phyloP scores from a whole-genome alignment of 2,329 filamentous ascomycete genomes.

The Aspergillus pseudotamarii region DNA sequence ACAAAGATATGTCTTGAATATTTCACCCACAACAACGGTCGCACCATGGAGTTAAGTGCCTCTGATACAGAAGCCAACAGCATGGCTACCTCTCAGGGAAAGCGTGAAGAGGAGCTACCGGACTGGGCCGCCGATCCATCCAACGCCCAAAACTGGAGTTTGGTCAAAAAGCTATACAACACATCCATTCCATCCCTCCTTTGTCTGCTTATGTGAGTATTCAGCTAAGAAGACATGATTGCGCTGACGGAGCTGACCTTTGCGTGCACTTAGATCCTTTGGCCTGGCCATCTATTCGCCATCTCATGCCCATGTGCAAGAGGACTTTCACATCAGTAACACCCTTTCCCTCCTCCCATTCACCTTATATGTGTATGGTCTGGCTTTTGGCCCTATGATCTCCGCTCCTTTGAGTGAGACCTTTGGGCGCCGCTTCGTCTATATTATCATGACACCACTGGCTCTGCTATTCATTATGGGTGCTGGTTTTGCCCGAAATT shows the following conservation, averaged over 20 bases:
- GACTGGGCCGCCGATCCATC: not conserved
- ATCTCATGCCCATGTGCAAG: conserved; percentile 9
- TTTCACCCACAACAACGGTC: not conserved
- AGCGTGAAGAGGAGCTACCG: not conserved
- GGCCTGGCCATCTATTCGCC: conserved; percentile 16
- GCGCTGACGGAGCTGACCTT: not conserved
- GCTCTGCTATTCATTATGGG: conserved; percentile 13
- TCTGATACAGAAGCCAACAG: not conserved
- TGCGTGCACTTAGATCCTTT: conserved; percentile 8
- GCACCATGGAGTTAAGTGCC: not conserved
- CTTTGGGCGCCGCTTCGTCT: conserved; percentile 12
- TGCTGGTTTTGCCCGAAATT: conserved; percentile 7
- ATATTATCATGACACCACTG: conserved; percentile 12
- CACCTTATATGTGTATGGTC: conserved; percentile 14
- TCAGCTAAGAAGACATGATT: not conserved
- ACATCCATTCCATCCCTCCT: not conserved
- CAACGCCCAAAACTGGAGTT: not conserved
- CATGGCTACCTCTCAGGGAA: not conserved
- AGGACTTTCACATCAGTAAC: conserved; percentile 6
- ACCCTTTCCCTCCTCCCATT: conserved; percentile 15
- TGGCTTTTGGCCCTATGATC: conserved; percentile 16
- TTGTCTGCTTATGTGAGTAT: not conserved
- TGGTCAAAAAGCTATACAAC: not conserved
- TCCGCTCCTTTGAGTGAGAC: conserved; percentile 13
- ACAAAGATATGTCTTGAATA: not conserved